Evolutionary conservation across 2,329 filamentous ascomycete species (phyloP).

Genomic region (Orbilia oligospora): DNA sequence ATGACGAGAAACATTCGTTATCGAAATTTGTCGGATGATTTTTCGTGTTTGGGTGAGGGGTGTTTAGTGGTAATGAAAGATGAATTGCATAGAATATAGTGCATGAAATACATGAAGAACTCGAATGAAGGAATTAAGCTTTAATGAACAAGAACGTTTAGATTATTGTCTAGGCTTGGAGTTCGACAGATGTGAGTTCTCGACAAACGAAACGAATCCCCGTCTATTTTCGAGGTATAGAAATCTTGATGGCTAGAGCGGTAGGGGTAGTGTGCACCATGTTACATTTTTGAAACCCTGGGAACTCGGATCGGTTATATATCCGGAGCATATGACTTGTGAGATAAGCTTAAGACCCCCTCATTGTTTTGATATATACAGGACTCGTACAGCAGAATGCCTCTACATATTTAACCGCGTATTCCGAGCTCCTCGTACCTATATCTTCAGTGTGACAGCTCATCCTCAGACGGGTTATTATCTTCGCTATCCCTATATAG

Average conservation of each 20-base stretch:
- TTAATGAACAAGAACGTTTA: neutral
- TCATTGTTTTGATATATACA: too few relatives aligned
- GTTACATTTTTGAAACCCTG: too few relatives aligned
- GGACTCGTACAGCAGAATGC: too few relatives aligned
- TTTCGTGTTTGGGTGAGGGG: neutral
- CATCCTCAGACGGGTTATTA: neutral
- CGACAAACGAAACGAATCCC: neutral
- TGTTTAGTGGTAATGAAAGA: conserved; percentile 6
- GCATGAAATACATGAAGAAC: neutral
- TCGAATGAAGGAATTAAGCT: neutral
- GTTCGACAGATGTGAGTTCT: neutral
- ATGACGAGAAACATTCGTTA: conserved; percentile 71
- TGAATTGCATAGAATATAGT: conserved; percentile 11
- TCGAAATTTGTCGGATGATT: conserved; percentile 52
- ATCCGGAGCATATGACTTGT: too few relatives aligned
- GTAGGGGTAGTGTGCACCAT: too few relatives aligned
- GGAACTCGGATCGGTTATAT: too few relatives aligned
- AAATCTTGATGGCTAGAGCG: too few relatives aligned
- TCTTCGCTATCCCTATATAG: neutral
- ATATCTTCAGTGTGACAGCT: neutral
- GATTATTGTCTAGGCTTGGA: neutral
- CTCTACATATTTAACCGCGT: too few relatives aligned
- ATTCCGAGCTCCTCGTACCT: neutral
- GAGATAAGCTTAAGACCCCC: too few relatives aligned
- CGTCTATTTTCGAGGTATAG: neutral